A percentile compares a stretch with the other conserved stretches of the same genome.
Conservation (phyloP, 2,329 filamentous ascomycete genomes). For the Beauveria pseudobassiana region DNA sequence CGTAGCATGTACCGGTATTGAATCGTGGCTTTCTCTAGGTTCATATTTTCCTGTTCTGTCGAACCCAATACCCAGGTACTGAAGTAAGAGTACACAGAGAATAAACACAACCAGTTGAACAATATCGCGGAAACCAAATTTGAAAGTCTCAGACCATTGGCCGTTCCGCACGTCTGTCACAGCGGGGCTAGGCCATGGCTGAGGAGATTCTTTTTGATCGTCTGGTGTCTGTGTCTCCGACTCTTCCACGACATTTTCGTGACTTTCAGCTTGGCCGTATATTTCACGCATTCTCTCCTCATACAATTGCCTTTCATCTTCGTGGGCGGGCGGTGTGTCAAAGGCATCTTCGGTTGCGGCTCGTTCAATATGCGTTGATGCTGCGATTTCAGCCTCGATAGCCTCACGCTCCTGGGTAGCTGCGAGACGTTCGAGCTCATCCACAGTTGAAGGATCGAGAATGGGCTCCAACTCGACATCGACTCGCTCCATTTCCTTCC, state of each 20-base stretch:
- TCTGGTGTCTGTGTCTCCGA: not conserved
- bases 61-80: conserved; percentile 4
- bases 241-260: conserved; percentile 5
- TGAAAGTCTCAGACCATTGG: not conserved
- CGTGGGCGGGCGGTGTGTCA: conserved; percentile 15
- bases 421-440: conserved; percentile 51
- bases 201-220: not conserved
- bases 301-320: conserved; percentile 34
- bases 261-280: conserved; percentile 34
- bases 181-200: not conserved
- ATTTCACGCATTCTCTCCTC: conserved; percentile 48
- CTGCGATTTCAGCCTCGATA: conserved; percentile 24
- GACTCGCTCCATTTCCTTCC: conserved; percentile 98
- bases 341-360: conserved; percentile 11
- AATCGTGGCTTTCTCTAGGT: not conserved
- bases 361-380: conserved; percentile 15
- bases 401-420: conserved; percentile 34
- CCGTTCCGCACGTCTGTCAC: no score
- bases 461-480: conserved; percentile 85
- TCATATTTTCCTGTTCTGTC: not conserved
- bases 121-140: not conserved
- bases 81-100: conserved; percentile 3
- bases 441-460: conserved; percentile 50
- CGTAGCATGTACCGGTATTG: not conserved
- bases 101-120: conserved; percentile 3